phyloP scores from a whole-genome alignment of 164 flowering plant genomes.

The Magnolia kwangsiensis region DNA sequence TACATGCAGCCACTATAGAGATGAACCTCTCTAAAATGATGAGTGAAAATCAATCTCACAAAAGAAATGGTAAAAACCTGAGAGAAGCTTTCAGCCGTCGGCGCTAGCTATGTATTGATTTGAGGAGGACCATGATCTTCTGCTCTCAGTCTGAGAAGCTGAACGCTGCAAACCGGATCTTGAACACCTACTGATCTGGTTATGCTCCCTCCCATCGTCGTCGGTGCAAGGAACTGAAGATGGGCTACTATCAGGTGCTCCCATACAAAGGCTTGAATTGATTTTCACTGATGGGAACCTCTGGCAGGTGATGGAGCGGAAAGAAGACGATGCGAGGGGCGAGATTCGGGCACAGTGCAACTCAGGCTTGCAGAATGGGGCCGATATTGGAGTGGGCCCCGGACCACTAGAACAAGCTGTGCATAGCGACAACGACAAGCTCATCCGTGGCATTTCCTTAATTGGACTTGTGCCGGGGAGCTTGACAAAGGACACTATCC shows the following conservation, averaged over 20 bases:
- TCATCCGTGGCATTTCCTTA: slow-evolving; percentile 50
- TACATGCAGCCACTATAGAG: neutral
- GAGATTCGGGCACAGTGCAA: slow-evolving; percentile 34
- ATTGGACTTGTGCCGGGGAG: slow-evolving; percentile 46
- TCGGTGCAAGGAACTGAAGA: slow-evolving; percentile 31
- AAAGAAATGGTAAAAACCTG: neutral
- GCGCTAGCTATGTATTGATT: slow-evolving; percentile 47
- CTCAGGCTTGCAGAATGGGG: slow-evolving; percentile 57
- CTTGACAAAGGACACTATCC: slow-evolving; percentile 69
- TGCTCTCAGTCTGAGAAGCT: slow-evolving; percentile 42
- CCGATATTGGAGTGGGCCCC: slow-evolving; percentile 35
- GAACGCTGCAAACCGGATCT: slow-evolving; percentile 46
- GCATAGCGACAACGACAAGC: slow-evolving; percentile 63
- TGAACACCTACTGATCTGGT: slow-evolving; percentile 43
- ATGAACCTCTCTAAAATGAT: neutral
- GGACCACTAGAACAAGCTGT: slow-evolving; percentile 45
- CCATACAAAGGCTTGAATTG: slow-evolving; percentile 62
- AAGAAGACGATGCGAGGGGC: slow-evolving; percentile 41
- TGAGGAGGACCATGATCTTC: slow-evolving; percentile 51
- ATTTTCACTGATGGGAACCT: slow-evolving; percentile 58
- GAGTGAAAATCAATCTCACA: neutral
- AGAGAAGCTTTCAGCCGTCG: slow-evolving; percentile 27
- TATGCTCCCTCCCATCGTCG: slow-evolving; percentile 22
- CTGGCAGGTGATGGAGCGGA: slow-evolving; percentile 58
- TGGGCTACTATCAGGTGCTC: slow-evolving; percentile 46